Evolutionary conservation across 208 protist genomes (phyloP), one percentile per base, ranked within the genome.

Genomic region (Crithidia expoeki): DNA sequence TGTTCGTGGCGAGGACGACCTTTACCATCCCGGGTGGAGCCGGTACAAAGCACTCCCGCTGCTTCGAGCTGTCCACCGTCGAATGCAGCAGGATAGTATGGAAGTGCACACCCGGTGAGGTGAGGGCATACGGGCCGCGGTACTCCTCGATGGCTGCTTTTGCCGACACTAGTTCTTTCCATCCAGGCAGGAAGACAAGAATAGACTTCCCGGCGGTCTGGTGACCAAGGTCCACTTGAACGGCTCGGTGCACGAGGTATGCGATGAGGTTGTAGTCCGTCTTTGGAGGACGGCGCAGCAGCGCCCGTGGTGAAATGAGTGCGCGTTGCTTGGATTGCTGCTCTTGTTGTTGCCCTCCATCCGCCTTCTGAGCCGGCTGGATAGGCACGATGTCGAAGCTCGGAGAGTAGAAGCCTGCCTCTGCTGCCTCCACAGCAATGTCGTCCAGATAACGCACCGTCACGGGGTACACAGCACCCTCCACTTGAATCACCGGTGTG

Each of bases 131-230:
- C 11, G 59, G 51, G 19, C 77, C 61, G 30, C 12, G 4, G 52
- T 69, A 74, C 81, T 72, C 58, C 53, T 87, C 84, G 67, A 93
- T 79, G 69, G 96, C 75, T 72, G 85, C 34, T 58, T 80, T 76
- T 50, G 85, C 74, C 66, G 85, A 49, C 80, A 82, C 11, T 50
- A 99, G 97, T 60, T 99, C 99, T 73, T 98, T 94, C 90, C 98
- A 98, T 38, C 98, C 98, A 1, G 99, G 99, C 2, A 99, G 84
- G 75, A 99, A 99, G 1, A 99, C 77, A 10, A 99, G 92, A 59
- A 99, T 97, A 60, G 99, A 98, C 68, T 93, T 93, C n/a, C 83
- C 85, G 7, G 42, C 47, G 2, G 68, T 53, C 4, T 81, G 64
- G 27, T 79, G 70, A 21, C 64, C 19, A 67, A 94, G 68, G 74